Evolutionary conservation across 768 basidiomycete genomes (phyloP), one percentile per base, ranked within the genome.

Genomic region (Pulveroboletus ravenelii): DNA sequence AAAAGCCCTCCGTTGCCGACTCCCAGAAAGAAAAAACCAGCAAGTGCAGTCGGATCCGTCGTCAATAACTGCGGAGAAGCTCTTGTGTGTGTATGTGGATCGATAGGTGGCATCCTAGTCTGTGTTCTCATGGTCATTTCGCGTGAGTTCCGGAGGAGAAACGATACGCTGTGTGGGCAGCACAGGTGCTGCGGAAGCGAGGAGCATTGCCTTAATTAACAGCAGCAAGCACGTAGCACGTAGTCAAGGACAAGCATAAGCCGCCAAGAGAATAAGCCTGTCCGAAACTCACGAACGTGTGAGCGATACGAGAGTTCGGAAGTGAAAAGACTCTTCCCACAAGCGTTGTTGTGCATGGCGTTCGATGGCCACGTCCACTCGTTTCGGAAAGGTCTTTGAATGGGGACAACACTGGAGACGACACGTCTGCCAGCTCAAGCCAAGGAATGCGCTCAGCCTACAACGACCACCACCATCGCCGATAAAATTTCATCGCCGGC

Each of bases 61-160:
- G 20, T 23, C 20, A 23, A 23, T 23, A 23, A 4, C 78, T 32
- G 75, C 72, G 48, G 79, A 59, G 66, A 79, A 81, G 45, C 78
- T 76, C 40, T 71, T 72, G 65, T 80, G 82, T 35, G 73, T 72
- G 50, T 78, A 80, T 63, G 18, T 73, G 25, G 25, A 1, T 27
- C 25, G 25, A 27, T 27, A 27, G 25, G 25, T 6, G 25, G 25
- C 6, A 27, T 27, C 25, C 25, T 6, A 23, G 20, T 23, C 63
- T 10, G 64, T 80, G 62, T 81, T 82, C 59, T 84, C 82, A 63
- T 80, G 76, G 62, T 82, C 72, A 61, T 73, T 54, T 78, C 72
- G 27, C 65, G 68, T 29, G 73, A 4, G 63, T 81, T 77, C 4
- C 79, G 80, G 54, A 78, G 64, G 65, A 81, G 73, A 58, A 77